Percentiles rank a stretch among this genome's conserved stretches.
These are phyloP conservation scores for Phytophthora gonapodyides DNA, from an alignment of 352 stramenopile genomes.

Conservation along the genomic window DNA sequence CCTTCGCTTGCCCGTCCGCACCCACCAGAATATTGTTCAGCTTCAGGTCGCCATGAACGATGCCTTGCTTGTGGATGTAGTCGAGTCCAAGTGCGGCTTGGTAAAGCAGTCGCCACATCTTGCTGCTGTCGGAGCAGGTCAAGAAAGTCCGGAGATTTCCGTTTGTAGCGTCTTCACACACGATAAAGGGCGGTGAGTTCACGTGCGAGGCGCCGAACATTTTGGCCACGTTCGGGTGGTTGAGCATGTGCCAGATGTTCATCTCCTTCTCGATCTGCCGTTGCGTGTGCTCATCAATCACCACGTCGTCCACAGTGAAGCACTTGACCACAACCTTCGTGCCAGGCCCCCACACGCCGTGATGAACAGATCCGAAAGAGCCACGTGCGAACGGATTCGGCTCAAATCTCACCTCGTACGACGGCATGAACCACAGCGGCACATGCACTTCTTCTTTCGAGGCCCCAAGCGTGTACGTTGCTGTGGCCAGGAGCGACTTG, in stretches of 20 bases:
- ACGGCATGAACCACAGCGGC: conserved; percentile 16
- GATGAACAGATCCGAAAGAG: conserved; percentile 30
- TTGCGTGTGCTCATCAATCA: neutral
- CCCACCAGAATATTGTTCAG: conserved; percentile 31
- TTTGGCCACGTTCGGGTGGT: conserved; percentile 37
- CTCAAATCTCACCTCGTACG: conserved; percentile 8
- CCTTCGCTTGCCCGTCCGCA: neutral
- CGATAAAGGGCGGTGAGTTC: conserved; percentile 27
- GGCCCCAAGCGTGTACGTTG: too few relatives aligned
- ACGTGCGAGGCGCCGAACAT: conserved; percentile 43
- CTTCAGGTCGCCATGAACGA: conserved; percentile 30
- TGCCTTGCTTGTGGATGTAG: conserved; percentile 24
- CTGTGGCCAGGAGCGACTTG: too few relatives aligned
- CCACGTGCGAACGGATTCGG: conserved; percentile 15
- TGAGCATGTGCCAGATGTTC: conserved; percentile 24
- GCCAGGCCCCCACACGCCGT: conserved; percentile 10
- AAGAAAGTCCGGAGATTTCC: conserved; percentile 29
- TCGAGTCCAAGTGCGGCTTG: conserved; percentile 46
- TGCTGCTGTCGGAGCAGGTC: neutral
- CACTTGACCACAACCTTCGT: conserved; percentile 41
- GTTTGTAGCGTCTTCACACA: conserved; percentile 33
- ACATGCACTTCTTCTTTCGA: neutral
- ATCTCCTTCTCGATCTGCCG: conserved; percentile 25
- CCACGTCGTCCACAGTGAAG: conserved; percentile 15
- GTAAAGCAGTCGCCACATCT: conserved; percentile 32